Conservation (phyloP, 2,329 filamentous ascomycete genomes). For the Sclerotinia minor region DNA sequence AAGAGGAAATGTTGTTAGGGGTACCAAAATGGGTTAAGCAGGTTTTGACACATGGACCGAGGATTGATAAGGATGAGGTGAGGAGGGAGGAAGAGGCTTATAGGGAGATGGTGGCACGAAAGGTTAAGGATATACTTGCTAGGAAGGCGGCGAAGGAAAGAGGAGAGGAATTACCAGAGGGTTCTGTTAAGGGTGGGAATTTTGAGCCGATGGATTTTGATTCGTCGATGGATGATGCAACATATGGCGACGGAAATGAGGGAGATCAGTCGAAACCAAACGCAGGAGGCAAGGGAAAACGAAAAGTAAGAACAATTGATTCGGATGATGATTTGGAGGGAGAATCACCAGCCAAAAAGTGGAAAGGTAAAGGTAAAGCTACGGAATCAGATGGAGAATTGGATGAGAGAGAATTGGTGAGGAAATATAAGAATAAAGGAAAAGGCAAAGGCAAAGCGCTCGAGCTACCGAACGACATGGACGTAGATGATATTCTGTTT, state of each 20-base stretch:
- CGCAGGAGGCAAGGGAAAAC: not conserved
- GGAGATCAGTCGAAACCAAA: not conserved
- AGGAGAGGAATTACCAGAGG: not conserved
- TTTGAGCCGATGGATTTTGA: not conserved
- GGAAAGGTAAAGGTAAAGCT: slow-evolving; percentile 16
- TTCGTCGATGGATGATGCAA: not conserved
- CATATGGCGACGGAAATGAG: too few species aligned
- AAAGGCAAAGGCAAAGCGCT: not conserved
- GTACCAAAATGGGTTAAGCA: slow-evolving; percentile 13
- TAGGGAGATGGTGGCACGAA: slow-evolving; percentile 2
- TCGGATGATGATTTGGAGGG: not conserved
- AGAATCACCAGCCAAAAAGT: not conserved
- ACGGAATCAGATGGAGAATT: slow-evolving; percentile 6
- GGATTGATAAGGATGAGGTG: slow-evolving; percentile 5
- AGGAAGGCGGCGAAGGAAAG: not conserved
- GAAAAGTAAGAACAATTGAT: not conserved
- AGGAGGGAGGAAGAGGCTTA: slow-evolving; percentile 1
- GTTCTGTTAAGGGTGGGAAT: not conserved
- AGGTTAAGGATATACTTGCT: not conserved
- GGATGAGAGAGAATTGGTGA: not conserved
- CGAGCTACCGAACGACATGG: not conserved
- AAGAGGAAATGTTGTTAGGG: not conserved
- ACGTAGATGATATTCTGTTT: not conserved
- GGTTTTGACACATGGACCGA: slow-evolving; percentile 4
- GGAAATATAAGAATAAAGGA: not conserved